Conservation (phyloP, 176 grass and related monocot species). For the Olyra latifolia region DNA sequence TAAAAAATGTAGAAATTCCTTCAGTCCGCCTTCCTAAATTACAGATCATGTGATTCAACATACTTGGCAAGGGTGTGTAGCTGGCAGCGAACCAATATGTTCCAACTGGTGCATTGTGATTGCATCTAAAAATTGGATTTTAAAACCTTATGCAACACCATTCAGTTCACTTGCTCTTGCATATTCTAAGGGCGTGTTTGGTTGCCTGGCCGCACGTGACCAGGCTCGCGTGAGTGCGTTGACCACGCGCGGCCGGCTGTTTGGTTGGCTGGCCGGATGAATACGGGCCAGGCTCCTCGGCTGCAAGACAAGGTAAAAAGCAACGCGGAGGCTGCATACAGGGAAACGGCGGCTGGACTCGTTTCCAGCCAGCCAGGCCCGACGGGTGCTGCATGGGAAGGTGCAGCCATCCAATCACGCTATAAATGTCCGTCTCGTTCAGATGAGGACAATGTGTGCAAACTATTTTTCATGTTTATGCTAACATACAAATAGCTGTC, state of each 20-base stretch:
- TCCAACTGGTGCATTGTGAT: neutral
- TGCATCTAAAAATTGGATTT: neutral
- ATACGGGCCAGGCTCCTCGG: no score
- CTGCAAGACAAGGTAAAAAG: no score
- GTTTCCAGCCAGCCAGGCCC: no score
- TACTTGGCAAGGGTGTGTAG: neutral
- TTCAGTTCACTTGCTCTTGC: neutral
- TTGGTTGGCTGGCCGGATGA: no score
- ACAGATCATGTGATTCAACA: neutral
- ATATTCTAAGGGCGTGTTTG: neutral
- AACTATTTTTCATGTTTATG: constrained; percentile 4
- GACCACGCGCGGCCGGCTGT: no score
- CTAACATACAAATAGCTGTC: neutral
- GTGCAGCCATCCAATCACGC: no score
- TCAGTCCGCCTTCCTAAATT: constrained; percentile 21
- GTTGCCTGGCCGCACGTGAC: no score
- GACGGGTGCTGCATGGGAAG: no score
- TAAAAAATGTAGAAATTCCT: neutral
- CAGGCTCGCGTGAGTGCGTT: no score
- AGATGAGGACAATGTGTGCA: neutral
- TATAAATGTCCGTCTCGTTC: neutral
- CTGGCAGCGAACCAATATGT: neutral
- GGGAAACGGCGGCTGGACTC: no score
- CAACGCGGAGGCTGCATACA: no score
- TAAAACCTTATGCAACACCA: neutral